These are phyloP conservation scores for Penicillium cinerascens DNA, from an alignment of 495 filamentous ascomycete species.

Conservation along the genomic window DNA sequence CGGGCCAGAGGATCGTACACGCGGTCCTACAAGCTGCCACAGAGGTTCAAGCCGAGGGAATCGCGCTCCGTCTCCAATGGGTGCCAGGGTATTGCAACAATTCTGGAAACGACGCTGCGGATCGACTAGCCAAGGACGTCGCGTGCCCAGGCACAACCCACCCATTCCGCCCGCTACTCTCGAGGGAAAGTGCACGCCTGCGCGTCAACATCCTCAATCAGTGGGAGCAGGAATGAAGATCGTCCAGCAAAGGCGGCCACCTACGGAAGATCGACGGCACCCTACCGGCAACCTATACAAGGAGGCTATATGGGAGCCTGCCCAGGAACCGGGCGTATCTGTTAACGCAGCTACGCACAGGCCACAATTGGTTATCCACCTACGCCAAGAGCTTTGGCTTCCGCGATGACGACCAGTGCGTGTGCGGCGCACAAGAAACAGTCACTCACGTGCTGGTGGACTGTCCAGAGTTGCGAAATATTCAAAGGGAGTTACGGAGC, in stretches of 20 bases:
- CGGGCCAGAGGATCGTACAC: constrained; percentile 18
- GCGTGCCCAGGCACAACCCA: neutral
- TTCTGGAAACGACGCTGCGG: constrained; percentile 2
- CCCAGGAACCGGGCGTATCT: constrained; percentile 5
- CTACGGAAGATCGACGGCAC: constrained; percentile 1
- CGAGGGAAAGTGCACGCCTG: neutral
- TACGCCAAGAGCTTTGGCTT: constrained; percentile 2
- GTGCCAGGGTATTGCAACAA: constrained; percentile 3
- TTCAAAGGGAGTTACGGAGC: neutral
- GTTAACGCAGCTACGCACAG: neutral
- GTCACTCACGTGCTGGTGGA: neutral
- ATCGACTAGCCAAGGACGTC: constrained; percentile 5
- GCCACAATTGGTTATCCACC: constrained; percentile 4
- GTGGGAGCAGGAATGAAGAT: constrained; percentile 1
- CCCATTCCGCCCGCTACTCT: neutral
- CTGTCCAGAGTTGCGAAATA: neutral
- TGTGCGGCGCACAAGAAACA: neutral
- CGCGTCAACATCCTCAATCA: neutral
- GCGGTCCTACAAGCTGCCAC: constrained; percentile 15
- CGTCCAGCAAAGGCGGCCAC: neutral
- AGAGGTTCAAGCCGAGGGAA: constrained; percentile 8
- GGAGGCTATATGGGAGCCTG: constrained; percentile 1
- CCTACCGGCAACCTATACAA: neutral
- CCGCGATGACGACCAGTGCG: neutral
- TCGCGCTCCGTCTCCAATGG: too few species aligned